These are phyloP conservation scores for Hanseniaspora lachancei DNA, from an alignment of 805 yeast genomes.

Conservation along the genomic window DNA sequence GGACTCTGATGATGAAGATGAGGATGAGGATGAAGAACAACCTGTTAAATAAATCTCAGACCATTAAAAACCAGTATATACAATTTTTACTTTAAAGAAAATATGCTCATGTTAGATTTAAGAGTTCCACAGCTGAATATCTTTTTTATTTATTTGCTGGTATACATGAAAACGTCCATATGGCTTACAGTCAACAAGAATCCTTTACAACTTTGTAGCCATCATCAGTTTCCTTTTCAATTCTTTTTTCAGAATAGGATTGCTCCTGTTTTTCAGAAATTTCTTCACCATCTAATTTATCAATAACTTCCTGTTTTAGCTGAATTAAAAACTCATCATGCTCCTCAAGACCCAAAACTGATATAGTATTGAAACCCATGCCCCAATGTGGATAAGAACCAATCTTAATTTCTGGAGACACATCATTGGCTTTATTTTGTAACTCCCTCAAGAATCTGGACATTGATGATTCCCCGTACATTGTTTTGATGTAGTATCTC, in stretches of 20 bases:
- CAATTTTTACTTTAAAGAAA: not conserved
- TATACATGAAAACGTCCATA: no score
- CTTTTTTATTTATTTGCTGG: no score
- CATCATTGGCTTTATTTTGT: conserved; percentile 32
- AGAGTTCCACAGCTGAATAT: no score
- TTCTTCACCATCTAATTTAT: conserved; percentile 42
- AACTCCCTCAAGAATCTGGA: conserved; percentile 48
- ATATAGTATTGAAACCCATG: conserved; percentile 52
- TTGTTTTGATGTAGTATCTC: conserved; percentile 51
- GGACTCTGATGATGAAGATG: conserved; percentile 78
- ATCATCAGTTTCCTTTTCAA: conserved; percentile 6
- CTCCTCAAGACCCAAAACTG: conserved; percentile 49
- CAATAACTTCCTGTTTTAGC: conserved; percentile 36
- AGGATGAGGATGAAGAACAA: conserved; percentile 15
- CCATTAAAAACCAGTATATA: not conserved
- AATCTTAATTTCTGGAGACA: conserved; percentile 39
- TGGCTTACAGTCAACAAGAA: not conserved
- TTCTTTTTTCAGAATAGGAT: conserved; percentile 20
- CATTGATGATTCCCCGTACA: conserved; percentile 47
- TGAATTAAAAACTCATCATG: conserved; percentile 29
- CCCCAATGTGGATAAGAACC: conserved; percentile 78
- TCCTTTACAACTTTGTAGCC: conserved; percentile 10
- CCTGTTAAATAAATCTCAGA: not conserved
- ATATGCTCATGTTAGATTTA: not conserved
- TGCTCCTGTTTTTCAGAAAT: conserved; percentile 47